Evolutionary conservation across 2,329 filamentous ascomycete species (phyloP).

Genomic region (Byssothecium circinans): DNA sequence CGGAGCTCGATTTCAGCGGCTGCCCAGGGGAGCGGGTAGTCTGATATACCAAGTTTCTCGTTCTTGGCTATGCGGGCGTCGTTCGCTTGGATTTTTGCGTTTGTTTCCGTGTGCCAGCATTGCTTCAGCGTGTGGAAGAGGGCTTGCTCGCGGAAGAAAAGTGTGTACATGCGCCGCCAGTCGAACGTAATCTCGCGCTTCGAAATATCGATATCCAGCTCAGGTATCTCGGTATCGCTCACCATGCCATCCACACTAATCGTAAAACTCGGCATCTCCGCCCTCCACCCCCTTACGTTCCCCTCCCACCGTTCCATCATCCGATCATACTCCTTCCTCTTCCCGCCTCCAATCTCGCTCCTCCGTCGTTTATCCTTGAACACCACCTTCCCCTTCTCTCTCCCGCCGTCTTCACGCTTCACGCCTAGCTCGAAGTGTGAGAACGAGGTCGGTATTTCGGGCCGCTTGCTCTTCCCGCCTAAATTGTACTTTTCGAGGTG

Average conservation of each 20-base stretch:
- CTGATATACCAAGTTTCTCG: constrained; percentile 13
- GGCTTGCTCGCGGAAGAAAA: constrained; percentile 37
- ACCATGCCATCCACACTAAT: constrained; percentile 32
- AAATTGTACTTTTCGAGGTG: constrained; percentile 38
- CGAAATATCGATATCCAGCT: constrained; percentile 20
- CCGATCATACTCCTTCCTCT: constrained; percentile 9
- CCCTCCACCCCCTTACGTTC: constrained; percentile 21
- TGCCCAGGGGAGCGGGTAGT: constrained; percentile 18
- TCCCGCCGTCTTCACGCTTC: constrained; percentile 12
- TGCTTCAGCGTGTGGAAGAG: constrained; percentile 13
- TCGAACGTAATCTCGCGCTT: constrained; percentile 26
- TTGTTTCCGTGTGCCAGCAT: constrained; percentile 11
- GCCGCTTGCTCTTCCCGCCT: constrained; percentile 32
- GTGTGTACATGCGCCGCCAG: constrained; percentile 32
- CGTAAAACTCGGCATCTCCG: constrained; percentile 37
- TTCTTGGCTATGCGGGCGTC: constrained; percentile 15
- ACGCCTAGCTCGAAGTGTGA: constrained; percentile 8
- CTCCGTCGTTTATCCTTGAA: constrained; percentile 18
- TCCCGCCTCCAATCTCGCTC: constrained; percentile 9
- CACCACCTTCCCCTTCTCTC: constrained; percentile 16
- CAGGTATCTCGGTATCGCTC: constrained; percentile 36
- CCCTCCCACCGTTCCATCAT: constrained; percentile 33
- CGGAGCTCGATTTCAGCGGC: constrained; percentile 19
- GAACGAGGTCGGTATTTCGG: constrained; percentile 27
- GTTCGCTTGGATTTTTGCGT: constrained; percentile 12